A percentile compares a stretch with the other conserved stretches of the same genome.
These are phyloP conservation scores for Veloboletus limbatus DNA, from an alignment of 1,284 basidiomycete genomes.

Conservation along the genomic window DNA sequence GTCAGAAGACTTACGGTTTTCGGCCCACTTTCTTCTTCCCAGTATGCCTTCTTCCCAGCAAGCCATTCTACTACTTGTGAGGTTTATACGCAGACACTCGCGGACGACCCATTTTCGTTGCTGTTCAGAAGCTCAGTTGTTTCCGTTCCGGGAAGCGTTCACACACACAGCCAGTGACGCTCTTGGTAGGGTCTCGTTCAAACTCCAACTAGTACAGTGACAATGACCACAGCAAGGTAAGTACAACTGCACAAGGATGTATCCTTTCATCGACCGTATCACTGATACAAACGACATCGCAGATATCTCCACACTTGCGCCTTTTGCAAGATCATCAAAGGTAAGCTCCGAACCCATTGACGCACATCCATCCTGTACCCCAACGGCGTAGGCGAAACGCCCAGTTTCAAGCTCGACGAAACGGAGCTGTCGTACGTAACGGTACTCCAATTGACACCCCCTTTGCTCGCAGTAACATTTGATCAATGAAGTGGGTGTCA, in stretches of 20 bases:
- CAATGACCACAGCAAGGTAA: constrained; percentile 13
- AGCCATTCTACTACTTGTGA: too few species aligned
- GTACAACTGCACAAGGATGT: background rate
- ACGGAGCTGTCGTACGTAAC: constrained; percentile 69
- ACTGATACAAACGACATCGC: background rate
- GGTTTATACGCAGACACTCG: too few species aligned
- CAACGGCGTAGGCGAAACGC: constrained; percentile 53
- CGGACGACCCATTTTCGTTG: too few species aligned
- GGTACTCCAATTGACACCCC: too few species aligned
- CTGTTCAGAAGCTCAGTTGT: too few species aligned
- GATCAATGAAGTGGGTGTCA: too few species aligned
- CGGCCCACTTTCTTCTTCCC: too few species aligned
- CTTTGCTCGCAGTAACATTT: too few species aligned
- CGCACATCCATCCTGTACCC: too few species aligned
- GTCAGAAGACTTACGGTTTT: too few species aligned
- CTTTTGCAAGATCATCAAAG: constrained; percentile 90
- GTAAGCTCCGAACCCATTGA: constrained; percentile 36
- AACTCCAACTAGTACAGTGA: background rate
- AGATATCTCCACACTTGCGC: constrained; percentile 61
- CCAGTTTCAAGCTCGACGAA: constrained; percentile 81
- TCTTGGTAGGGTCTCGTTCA: background rate
- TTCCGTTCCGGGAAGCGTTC: background rate
- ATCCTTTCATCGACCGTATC: background rate
- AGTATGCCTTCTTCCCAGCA: too few species aligned
- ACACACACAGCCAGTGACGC: background rate